Base-by-base conservation (phyloP, 148 eudicot genomes). In the Fagopyrum esculentum region DNA sequence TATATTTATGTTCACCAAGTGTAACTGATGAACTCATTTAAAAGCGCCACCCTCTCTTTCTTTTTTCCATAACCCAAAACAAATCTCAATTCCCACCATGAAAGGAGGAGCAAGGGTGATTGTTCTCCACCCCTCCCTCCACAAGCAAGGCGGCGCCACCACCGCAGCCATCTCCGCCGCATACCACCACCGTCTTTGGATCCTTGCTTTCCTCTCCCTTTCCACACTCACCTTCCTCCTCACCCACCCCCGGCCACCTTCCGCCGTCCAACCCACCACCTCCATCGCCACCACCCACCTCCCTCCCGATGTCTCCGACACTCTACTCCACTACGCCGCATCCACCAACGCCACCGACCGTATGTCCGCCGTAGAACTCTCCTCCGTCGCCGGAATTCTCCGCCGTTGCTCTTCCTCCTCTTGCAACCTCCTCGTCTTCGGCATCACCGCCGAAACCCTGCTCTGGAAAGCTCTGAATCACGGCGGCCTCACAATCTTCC, bases 361-460 rank as follows among this genome's bases (percentile, higher is more conserved):
- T 1, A 71, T 71, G 73, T 45, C 73, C 29, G 52, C 73, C 54
- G 49, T 30, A 51, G 73, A 71, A 35, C 52, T 71, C 50, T n/a
- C 50, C 50, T 71, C 73, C 29, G 3, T 71, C 35, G 73, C 73
- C 16, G 52, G 52, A 46, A 22, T 71, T 15, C 56, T 71, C 72
- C 78, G 45, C 73, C 73, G 15, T 68, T 45, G 19, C 22, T 84
- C 89, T 30, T 88, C 85, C 40, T 35, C 40, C 40, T 35, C 40
- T 35, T 60, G 35, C 40, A 29, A 91, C 84, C 92, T 94, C 10
- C 68, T 94, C 52, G 73, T 71, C 9, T 94, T 94, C 79, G 98
- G 98, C n/a, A 80, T 94, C 44, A 88, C 90, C 45, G 90, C 89
- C 74, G 98, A 94, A 43, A 85, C 97, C 70, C 90, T 92, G 47